Evolutionary conservation across 169 alveolate genomes (phyloP).

Genomic region (Perkinsus chesapeaki): DNA sequence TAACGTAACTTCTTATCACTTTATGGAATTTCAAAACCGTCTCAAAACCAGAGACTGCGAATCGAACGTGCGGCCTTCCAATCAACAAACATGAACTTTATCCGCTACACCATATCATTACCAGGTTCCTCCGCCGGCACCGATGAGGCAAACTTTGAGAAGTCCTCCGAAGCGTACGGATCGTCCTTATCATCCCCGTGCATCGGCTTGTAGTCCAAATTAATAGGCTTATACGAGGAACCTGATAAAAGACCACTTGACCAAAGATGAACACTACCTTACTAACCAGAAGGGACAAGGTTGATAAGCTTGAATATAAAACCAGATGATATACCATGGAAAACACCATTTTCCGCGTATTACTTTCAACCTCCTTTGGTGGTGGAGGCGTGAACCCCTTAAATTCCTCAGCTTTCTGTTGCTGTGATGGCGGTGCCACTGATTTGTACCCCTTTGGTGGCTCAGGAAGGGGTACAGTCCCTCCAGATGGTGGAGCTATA

Average conservation of each 20-base stretch:
- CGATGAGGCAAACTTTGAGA: not conserved
- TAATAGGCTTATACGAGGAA: not conserved
- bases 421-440: not conserved
- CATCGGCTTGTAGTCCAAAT: not conserved
- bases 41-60: no score
- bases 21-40: no score
- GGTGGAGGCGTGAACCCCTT: not conserved
- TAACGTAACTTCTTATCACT: no score
- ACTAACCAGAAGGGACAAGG: no score
- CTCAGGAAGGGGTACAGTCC: not conserved
- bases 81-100: no score
- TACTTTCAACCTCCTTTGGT: not conserved
- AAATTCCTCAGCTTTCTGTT: not conserved
- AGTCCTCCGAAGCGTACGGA: not conserved
- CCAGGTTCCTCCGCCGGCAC: not conserved
- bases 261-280: not conserved
- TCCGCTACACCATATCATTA: not conserved
- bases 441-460: not conserved
- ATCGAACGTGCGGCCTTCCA: no score
- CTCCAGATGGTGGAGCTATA: not conserved
- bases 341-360: no score
- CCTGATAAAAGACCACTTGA: not conserved
- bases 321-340: no score
- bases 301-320: no score
- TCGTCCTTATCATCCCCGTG: not conserved